phyloP scores from a whole-genome alignment of 805 yeast genomes.

The Nakazawaea ishiwadae region DNA sequence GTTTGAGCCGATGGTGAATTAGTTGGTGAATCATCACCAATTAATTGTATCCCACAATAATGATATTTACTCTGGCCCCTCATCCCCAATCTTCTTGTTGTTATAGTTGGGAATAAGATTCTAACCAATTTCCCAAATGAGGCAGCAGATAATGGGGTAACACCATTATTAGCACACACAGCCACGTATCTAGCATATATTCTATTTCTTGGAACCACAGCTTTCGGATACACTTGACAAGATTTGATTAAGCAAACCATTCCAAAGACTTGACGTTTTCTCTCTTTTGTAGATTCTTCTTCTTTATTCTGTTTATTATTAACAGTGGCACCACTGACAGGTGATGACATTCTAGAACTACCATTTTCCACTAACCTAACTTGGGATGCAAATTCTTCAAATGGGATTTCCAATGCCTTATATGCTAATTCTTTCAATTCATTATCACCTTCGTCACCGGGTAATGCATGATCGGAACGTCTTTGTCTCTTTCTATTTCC shows the following conservation, averaged over 20 bases:
- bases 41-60: conserved; percentile 66
- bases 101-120: conserved; percentile 58
- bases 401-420: conserved; percentile 26
- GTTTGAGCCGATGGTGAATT: conserved; percentile 16
- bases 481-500: conserved; percentile 23
- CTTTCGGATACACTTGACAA: conserved; percentile 44
- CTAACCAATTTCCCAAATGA: conserved; percentile 73
- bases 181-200: conserved; percentile 65
- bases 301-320: conserved; percentile 18
- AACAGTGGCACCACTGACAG: conserved; percentile 6
- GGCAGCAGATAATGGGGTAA: conserved; percentile 66
- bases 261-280: conserved; percentile 74
- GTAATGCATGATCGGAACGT: conserved; percentile 26
- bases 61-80: conserved; percentile 83
- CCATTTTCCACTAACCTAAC: conserved; percentile 27
- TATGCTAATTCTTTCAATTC: conserved; percentile 34
- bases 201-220: conserved; percentile 60
- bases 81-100: conserved; percentile 76
- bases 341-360: conserved; percentile 4
- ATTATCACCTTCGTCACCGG: conserved; percentile 31
- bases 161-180: conserved; percentile 47
- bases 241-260: conserved; percentile 73
- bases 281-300: conserved; percentile 32
- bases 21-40: conserved; percentile 24
- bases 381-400: conserved; percentile 30